Conservation (phyloP, 371 early-diverging fungal species). For the Rhizopus stolonifer region DNA sequence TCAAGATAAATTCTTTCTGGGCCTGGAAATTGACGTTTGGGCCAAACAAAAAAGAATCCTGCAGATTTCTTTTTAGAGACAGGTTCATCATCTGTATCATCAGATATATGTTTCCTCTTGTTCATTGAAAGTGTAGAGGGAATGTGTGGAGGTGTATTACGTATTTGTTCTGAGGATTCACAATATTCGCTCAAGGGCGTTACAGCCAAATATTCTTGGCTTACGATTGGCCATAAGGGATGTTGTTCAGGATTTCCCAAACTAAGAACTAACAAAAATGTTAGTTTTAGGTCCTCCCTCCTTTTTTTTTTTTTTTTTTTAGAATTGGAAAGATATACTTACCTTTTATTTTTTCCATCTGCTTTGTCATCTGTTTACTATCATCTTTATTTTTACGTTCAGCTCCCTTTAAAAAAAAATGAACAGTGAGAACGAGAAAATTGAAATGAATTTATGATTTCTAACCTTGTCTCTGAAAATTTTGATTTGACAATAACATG, state of each 20-base stretch:
- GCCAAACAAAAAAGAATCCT: slow-evolving; percentile 20
- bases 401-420: slow-evolving; percentile 47
- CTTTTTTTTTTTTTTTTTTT: no score
- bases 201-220: neutral
- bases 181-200: neutral
- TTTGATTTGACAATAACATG: slow-evolving; percentile 69
- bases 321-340: no score
- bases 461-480: slow-evolving; percentile 77
- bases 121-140: no score
- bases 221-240: slow-evolving; percentile 4
- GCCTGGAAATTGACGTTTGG: slow-evolving; percentile 1
- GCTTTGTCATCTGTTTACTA: slow-evolving; percentile 55
- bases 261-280: slow-evolving; percentile 5
- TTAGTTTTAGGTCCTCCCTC: neutral
- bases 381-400: slow-evolving; percentile 67
- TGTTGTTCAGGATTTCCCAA: slow-evolving; percentile 9
- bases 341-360: slow-evolving; percentile 46
- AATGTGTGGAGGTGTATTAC: no score
- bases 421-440: no score
- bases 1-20: slow-evolving; percentile 7
- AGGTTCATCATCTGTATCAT: no score
- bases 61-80: no score
- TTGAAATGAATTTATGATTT: no score
- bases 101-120: no score
- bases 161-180: neutral